Base-by-base conservation (phyloP, 176 grass and related monocot species). In the Phyllostachys edulis region DNA sequence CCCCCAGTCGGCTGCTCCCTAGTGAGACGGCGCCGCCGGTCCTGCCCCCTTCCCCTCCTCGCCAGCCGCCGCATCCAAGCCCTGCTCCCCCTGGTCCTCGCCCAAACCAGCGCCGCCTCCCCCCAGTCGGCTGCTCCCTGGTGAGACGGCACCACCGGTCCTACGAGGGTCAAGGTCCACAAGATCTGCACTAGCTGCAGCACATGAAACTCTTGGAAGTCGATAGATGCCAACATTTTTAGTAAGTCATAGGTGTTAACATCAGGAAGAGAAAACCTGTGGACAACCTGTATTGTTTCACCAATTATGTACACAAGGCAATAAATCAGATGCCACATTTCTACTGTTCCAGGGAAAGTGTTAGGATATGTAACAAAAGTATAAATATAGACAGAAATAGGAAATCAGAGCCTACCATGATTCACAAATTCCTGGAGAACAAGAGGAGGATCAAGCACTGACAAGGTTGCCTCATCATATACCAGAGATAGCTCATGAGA, bases 191-290 rank as follows among this genome's bases (percentile, higher is more conserved):
- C 64, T 86, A 44, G 90, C 88, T 76, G 89, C 88, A 77, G 96
- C 96, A 89, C 96, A 93, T 17, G 96, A 98, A 95, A 98, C 96
- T 85, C 96, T 98, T 47, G 91, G 96, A 87, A 98, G 93, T 14
- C 49, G 85, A 57, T 89, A 93, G 71, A 98, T 92, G 37, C 96
- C 93, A 13, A 87, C 89, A 81, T 79, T 95, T 88, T 94, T 54
- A 83, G 51, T 40, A 90, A 60, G 24, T 95, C 89, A 72, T 87
- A 75, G 77, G 88, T 79, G 39, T 92, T 89, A 26, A 93, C 82
- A 85, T 98, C 91, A 80, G 96, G 91, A 90, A 98, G 90, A 80
- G 96, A 98, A 64, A 93, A 93, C 27, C 96, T 77, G 27, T 93
- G 89, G 21, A 93, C 89, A 59, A 95, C 96, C 69, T 71, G 87